Evolutionary conservation across 2,329 filamentous ascomycete genomes (phyloP).

Genomic region (Penicillium sp.): DNA sequence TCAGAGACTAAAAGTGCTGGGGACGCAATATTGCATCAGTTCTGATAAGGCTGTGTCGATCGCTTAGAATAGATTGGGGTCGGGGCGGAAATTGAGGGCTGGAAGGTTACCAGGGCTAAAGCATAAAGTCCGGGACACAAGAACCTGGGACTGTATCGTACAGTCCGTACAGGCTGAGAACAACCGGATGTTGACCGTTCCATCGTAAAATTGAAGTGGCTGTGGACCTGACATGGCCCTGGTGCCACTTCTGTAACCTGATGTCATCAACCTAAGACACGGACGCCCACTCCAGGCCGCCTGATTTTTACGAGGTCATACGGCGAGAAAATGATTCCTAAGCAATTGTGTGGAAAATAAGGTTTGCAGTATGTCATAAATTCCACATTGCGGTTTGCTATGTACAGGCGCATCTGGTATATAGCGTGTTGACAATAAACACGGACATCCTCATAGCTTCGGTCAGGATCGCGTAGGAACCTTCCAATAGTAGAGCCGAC

Average conservation of each 20-base stretch:
- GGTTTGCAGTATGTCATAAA: not conserved
- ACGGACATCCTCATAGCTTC: not conserved
- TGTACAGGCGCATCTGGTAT: not conserved
- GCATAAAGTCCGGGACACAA: not conserved
- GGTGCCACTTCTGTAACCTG: not conserved
- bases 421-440: not conserved
- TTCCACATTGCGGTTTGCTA: not conserved
- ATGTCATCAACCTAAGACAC: slow-evolving; percentile 2
- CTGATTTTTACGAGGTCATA: not conserved
- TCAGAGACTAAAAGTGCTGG: not conserved
- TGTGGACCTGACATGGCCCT: not conserved
- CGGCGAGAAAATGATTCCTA: not conserved
- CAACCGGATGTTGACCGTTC: not conserved
- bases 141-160: not conserved
- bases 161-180: not conserved
- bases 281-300: not conserved
- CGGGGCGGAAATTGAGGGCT: not conserved
- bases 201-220: not conserved
- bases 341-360: not conserved
- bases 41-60: slow-evolving; percentile 1
- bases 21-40: not conserved
- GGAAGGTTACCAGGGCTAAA: not conserved
- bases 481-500: not conserved
- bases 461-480: not conserved
- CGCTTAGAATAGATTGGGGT: slow-evolving; percentile 1